Evolutionary conservation across 2,329 filamentous ascomycete species (phyloP).

Genomic region (Fusarium sp.): DNA sequence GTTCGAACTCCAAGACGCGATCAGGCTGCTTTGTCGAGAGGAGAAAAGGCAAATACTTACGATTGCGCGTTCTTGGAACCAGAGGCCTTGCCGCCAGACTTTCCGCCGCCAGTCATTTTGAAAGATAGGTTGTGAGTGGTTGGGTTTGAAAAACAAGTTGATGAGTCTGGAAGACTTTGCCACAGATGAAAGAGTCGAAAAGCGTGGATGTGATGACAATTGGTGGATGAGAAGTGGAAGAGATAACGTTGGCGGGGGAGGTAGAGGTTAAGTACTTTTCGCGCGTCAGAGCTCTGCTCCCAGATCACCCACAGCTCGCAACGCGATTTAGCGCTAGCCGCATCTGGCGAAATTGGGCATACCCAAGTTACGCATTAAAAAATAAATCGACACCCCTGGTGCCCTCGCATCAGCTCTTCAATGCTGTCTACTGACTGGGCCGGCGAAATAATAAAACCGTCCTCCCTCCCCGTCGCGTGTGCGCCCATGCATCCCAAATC

Average conservation of each 20-base stretch:
- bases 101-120: slow-evolving; percentile 99
- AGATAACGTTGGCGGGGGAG: slow-evolving; percentile 55
- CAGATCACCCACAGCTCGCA: slow-evolving; percentile 57
- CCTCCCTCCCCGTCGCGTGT: slow-evolving; percentile 11
- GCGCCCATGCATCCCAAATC: slow-evolving; percentile 16
- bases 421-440: not conserved
- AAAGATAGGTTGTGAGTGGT: slow-evolving; percentile 48
- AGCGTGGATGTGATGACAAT: slow-evolving; percentile 52
- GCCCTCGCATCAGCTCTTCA: slow-evolving; percentile 20
- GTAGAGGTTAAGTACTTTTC: slow-evolving; percentile 66
- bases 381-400: slow-evolving; percentile 39
- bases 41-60: slow-evolving; percentile 65
- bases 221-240: slow-evolving; percentile 48
- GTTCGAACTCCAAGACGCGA: slow-evolving; percentile 4
- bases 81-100: slow-evolving; percentile 99
- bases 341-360: slow-evolving; percentile 46
- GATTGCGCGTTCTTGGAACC: slow-evolving; percentile 99
- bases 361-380: slow-evolving; percentile 40
- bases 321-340: slow-evolving; percentile 46
- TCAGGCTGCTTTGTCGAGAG: slow-evolving; percentile 8
- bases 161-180: slow-evolving; percentile 34
- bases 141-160: slow-evolving; percentile 24
- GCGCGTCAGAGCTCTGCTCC: slow-evolving; percentile 56
- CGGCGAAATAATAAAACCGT: slow-evolving; percentile 41
- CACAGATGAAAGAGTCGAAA: slow-evolving; percentile 44